phyloP scores from a whole-genome alignment of 2,329 filamentous ascomycete species.

The Nigrospora sphaerica region DNA sequence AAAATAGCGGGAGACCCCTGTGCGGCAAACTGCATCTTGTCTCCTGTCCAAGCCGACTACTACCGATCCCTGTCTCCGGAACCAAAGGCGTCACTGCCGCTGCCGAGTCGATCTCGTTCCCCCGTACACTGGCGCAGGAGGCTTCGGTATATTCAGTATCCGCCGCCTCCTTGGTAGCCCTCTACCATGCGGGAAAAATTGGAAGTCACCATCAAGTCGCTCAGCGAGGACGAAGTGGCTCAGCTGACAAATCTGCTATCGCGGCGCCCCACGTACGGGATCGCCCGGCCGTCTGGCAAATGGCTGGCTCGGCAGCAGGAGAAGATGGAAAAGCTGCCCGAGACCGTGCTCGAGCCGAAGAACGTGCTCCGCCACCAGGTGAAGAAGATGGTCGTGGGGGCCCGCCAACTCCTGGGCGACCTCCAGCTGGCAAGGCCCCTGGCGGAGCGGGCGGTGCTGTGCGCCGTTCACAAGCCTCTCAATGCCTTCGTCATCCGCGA shows the following conservation, averaged over 20 bases:
- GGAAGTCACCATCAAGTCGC: slow-evolving; percentile 16
- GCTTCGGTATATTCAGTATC: no score
- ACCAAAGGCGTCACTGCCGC: no score
- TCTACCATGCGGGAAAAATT: not conserved
- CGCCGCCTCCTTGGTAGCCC: no score
- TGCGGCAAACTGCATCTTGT: no score
- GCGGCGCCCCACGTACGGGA: slow-evolving; percentile 24
- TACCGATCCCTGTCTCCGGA: no score
- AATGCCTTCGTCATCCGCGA: slow-evolving; percentile 35
- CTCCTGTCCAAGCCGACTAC: no score
- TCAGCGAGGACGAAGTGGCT: slow-evolving; percentile 18
- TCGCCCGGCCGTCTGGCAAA: slow-evolving; percentile 20
- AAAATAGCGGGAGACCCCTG: no score
- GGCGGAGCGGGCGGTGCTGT: slow-evolving; percentile 26
- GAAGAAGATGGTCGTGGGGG: slow-evolving; percentile 19
- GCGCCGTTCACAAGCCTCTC: slow-evolving; percentile 30
- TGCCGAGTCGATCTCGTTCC: no score
- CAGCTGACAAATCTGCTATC: slow-evolving; percentile 28
- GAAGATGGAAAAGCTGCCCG: slow-evolving; percentile 18
- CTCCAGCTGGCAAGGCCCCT: not conserved
- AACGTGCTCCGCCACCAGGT: slow-evolving; percentile 23
- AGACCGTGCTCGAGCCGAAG: slow-evolving; percentile 16
- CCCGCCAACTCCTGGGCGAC: slow-evolving; percentile 13
- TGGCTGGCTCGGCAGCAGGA: slow-evolving; percentile 30
- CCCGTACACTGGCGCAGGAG: no score